These are phyloP conservation scores for Yamadazyma olivae DNA, from an alignment of 805 yeast genomes.

Conservation along the genomic window DNA sequence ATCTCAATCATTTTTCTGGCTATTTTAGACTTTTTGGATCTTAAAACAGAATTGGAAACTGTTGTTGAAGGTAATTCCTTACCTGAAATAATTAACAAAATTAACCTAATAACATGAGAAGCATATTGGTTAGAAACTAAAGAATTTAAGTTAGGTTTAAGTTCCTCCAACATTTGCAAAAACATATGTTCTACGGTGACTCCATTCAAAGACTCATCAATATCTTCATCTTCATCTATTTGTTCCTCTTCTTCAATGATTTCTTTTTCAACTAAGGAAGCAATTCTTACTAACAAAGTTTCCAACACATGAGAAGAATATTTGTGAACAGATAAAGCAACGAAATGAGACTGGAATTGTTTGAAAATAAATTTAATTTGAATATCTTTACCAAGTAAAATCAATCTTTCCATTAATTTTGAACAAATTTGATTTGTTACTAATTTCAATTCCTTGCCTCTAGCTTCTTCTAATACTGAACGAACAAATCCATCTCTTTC, in stretches of 20 bases:
- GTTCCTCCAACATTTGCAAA: slow-evolving; percentile 61
- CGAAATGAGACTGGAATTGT: slow-evolving; percentile 70
- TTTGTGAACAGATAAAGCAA: slow-evolving; percentile 77
- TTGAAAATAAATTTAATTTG: slow-evolving; percentile 66
- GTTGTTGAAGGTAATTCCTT: slow-evolving; percentile 73
- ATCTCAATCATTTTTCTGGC: slow-evolving; percentile 94
- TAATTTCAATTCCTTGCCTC: slow-evolving; percentile 85
- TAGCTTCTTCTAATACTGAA: slow-evolving; percentile 80
- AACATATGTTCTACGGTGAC: slow-evolving; percentile 67
- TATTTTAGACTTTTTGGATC: slow-evolving; percentile 80
- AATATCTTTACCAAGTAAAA: slow-evolving; percentile 59
- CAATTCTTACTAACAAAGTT: slow-evolving; percentile 72
- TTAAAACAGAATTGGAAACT: slow-evolving; percentile 62
- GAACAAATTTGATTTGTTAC: slow-evolving; percentile 96
- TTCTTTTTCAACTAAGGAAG: slow-evolving; percentile 74
- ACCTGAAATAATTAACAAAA: slow-evolving; percentile 72
- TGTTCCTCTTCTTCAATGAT: slow-evolving; percentile 42
- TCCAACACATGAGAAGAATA: slow-evolving; percentile 93
- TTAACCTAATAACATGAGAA: slow-evolving; percentile 78
- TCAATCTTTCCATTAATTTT: slow-evolving; percentile 81
- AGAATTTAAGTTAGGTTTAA: slow-evolving; percentile 53
- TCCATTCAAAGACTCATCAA: slow-evolving; percentile 28
- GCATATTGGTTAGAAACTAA: slow-evolving; percentile 79
- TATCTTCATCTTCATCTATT: slow-evolving; percentile 33
- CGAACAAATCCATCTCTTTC: slow-evolving; percentile 70